Conservation (phyloP, 1,284 basidiomycete genomes). For the Fomitopsis schrenkii region DNA sequence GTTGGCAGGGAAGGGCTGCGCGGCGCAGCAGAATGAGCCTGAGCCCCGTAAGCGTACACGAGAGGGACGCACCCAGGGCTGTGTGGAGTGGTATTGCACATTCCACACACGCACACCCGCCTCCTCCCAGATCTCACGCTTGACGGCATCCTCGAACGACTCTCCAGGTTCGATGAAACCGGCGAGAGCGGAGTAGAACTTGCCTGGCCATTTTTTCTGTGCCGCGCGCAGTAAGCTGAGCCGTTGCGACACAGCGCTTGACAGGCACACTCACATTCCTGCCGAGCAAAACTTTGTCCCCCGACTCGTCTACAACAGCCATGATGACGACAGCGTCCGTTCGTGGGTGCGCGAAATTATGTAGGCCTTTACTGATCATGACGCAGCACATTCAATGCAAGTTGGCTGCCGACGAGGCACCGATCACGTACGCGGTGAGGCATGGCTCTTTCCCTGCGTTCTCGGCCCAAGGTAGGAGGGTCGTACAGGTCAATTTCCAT, state of each 20-base stretch:
- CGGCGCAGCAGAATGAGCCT: background rate
- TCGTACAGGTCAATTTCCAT: conserved; percentile 87
- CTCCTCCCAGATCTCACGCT: conserved; percentile 93
- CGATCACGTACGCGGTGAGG: conserved; percentile 54
- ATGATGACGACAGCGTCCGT: conserved; percentile 93
- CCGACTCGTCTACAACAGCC: conserved; percentile 76
- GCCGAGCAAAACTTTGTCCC: conserved; percentile 83
- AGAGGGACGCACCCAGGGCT: conserved; percentile 65
- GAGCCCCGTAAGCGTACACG: background rate
- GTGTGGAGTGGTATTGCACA: conserved; percentile 83
- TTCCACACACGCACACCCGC: conserved; percentile 85
- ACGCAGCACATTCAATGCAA: conserved; percentile 6
- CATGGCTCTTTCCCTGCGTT: conserved; percentile 60
- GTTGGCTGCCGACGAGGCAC: background rate
- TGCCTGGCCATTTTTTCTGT: conserved; percentile 64
- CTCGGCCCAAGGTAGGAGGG: conserved; percentile 68
- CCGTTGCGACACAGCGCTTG: background rate
- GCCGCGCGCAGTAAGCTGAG: conserved; percentile 2
- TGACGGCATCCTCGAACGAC: conserved; percentile 91
- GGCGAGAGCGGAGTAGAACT: conserved; percentile 84
- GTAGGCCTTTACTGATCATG: conserved; percentile 65
- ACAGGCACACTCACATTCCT: conserved; percentile 59
- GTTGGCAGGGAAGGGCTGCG: conserved; percentile 82
- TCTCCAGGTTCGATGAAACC: conserved; percentile 95
- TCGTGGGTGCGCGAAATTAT: conserved; percentile 87